Evolutionary conservation across 441 rosid genomes (phyloP).

Genomic region (Adansonia gregorii): DNA sequence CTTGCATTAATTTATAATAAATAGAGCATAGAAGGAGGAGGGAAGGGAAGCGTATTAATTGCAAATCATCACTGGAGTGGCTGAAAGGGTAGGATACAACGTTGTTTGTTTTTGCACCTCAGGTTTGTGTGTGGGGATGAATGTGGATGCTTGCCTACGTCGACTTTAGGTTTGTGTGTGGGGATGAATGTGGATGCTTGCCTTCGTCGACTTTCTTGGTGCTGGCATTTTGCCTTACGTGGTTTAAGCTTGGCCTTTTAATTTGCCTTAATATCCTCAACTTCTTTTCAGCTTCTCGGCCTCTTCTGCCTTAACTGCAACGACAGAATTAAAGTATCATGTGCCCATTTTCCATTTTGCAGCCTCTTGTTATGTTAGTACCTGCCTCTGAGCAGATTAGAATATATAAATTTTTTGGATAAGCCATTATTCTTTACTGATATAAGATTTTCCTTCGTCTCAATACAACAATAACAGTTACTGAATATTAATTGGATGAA

Average conservation of each 20-base stretch:
- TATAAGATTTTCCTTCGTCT: no score
- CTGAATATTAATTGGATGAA: no score
- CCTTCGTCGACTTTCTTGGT: constrained; percentile 35
- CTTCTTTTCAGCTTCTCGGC: neutral
- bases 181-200: constrained; percentile 19
- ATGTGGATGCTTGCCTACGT: constrained; percentile 24
- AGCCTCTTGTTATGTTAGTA: no score
- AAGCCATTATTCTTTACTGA: no score
- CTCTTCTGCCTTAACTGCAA: no score
- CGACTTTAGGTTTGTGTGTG: constrained; percentile 32
- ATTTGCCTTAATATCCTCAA: neutral
- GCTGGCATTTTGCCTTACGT: constrained; percentile 29
- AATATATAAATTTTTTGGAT: no score
- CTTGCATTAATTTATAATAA: neutral
- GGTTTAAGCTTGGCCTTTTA: constrained; percentile 38
- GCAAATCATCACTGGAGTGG: constrained; percentile 4
- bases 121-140: constrained; percentile 7
- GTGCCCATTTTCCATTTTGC: no score
- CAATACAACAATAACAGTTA: no score
- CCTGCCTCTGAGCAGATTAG: no score
- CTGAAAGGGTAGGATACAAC: neutral
- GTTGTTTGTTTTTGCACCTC: constrained; percentile 48
- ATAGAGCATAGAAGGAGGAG: neutral
- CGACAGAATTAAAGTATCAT: no score
- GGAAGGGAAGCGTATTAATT: constrained; percentile 14